These are phyloP conservation scores for Talaromyces sp. DNA, from an alignment of 2,329 filamentous ascomycete species.

Conservation along the genomic window DNA sequence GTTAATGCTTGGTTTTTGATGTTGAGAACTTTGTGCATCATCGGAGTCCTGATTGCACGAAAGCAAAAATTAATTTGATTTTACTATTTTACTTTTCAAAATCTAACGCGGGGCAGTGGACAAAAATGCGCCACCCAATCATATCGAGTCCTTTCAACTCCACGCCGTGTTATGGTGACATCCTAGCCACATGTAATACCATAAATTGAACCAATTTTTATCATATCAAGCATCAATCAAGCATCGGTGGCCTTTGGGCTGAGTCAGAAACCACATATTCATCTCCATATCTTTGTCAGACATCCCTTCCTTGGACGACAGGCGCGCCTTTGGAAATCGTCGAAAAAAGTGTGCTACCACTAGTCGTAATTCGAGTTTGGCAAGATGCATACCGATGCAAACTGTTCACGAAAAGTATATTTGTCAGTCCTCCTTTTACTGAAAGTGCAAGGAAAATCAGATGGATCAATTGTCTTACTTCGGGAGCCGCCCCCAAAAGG, in stretches of 20 bases:
- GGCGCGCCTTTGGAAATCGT: not conserved
- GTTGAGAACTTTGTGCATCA: not conserved
- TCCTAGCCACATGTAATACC: not conserved
- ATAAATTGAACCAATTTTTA: not conserved
- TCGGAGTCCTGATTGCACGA: not conserved
- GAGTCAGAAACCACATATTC: conserved; percentile 40
- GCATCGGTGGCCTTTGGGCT: conserved; percentile 34
- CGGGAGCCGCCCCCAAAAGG: conserved; percentile 62
- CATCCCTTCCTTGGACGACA: conserved; percentile 10
- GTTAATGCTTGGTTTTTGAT: not conserved
- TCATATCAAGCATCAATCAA: conserved; percentile 20
- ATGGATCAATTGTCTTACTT: conserved; percentile 24
- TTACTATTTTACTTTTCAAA: not conserved
- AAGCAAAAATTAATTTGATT: not conserved
- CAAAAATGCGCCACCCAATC: not conserved
- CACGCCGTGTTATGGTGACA: not conserved
- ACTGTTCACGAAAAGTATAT: conserved; percentile 19
- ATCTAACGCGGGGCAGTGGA: not conserved
- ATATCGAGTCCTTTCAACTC: not conserved
- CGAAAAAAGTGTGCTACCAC: conserved; percentile 47
- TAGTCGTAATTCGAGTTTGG: conserved; percentile 51
- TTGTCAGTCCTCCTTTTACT: not conserved
- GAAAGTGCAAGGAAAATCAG: not conserved
- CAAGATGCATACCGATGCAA: conserved; percentile 64
- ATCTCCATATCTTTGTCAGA: conserved; percentile 35